phyloP scores from a whole-genome alignment of 306 rosid genomes.

The Prunus campanulata region DNA sequence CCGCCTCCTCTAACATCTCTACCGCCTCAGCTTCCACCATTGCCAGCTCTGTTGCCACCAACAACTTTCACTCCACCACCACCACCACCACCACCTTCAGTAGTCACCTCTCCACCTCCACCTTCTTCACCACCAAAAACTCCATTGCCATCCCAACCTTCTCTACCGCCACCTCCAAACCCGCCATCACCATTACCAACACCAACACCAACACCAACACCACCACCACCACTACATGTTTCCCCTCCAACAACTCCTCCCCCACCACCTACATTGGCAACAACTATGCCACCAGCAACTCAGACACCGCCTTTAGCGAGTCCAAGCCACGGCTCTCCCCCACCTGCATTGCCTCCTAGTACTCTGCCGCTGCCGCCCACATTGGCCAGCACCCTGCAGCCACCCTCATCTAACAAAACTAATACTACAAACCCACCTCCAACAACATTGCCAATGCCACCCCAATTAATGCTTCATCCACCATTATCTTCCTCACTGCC shows the following conservation, averaged over 20 bases:
- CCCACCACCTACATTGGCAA: slow-evolving; percentile 6
- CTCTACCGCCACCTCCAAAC: slow-evolving; percentile 14
- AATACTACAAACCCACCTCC: neutral
- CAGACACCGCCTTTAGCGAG: slow-evolving; percentile 1
- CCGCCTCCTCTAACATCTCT: neutral
- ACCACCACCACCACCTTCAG: slow-evolving; percentile 4
- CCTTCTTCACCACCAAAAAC: neutral
- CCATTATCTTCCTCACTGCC: slow-evolving; percentile 27
- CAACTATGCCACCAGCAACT: neutral
- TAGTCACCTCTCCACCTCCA: slow-evolving; percentile 8
- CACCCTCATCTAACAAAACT: neutral
- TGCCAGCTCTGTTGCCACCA: neutral
- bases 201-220: slow-evolving; percentile 6
- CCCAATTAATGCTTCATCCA: slow-evolving; percentile 4
- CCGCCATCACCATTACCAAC: slow-evolving; percentile 2
- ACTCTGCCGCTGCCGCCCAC: neutral
- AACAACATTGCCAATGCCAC: slow-evolving; percentile 6
- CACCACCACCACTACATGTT: slow-evolving; percentile 5
- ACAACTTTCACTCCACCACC: neutral
- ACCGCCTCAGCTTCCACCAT: slow-evolving; percentile 1
- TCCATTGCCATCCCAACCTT: neutral
- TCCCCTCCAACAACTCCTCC: neutral
- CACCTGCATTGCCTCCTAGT: neutral
- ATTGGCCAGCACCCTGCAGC: neutral
- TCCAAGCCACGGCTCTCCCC: neutral